Base-by-base conservation (phyloP, 2,329 filamentous ascomycete genomes). In the Colletotrichum neosansevieriae region DNA sequence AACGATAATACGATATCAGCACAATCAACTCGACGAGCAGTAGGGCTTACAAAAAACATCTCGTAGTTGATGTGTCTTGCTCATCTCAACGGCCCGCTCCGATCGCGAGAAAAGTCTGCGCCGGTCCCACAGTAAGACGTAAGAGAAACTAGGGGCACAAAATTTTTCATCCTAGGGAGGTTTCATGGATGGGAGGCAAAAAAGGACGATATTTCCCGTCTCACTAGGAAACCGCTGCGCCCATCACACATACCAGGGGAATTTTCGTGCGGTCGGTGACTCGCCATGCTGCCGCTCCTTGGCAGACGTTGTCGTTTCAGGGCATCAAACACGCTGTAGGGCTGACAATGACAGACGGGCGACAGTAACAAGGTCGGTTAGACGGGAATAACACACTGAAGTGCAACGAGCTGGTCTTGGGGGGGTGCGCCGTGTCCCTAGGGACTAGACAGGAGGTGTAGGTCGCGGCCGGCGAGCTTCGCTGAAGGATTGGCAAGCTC, bases 121-220 rank as follows among this genome's bases (percentile, higher is more conserved):
- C 36, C 19, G 7, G 56, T 58, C 50, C 65, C 65, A 68, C 65
- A 21, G 17, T 40, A 68, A 68, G 60, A 68, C 65, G 65, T 68
- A 68, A 68, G 38, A 34, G 40, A 68, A 68, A 64, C 65, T 32
- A 53, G 65, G 65, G 60, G 38, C 19, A 32, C 51, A 47, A 57
- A 19, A 42, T 57, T 50, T 63, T 50, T 63, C 51, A 42, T 44
- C 21, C 51, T 19, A 56, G 21, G 49, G 38, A 29, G 47, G 21
- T 50, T 50, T n/a, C 47, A 29, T 9, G 29, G 32, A 17, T 13
- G 19, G 57, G 58, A 53, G 63, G 63, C 58, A 50, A 66, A 63
- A 63, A 38, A 32, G 15, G 54, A 29, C 24, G 6, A 13, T 34
- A 21, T 12, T 19, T 13, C 7, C 47, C 32, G 50, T 53, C 49